Base-by-base conservation (phyloP, 1,284 basidiomycete genomes). In the Schizopora paradoxa region DNA sequence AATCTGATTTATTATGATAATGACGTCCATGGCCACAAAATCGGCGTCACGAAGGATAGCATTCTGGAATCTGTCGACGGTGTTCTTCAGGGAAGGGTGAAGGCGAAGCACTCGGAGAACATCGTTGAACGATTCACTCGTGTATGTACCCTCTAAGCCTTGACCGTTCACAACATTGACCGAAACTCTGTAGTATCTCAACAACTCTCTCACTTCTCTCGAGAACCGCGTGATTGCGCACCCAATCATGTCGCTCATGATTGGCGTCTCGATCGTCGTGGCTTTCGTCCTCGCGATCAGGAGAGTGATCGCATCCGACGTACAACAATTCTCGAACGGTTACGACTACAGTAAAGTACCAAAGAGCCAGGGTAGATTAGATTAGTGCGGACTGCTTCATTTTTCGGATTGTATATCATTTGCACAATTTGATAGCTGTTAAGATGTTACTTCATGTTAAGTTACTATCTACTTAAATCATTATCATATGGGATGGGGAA, bases 61-160 rank as follows among this genome's bases (percentile, higher is more conserved):
- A 67, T 93, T 19, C 85, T 86, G 51, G 75, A 79, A 0, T 73
- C 88, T 0, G 68, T 95, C 6, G 82, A 89, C 37, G 81, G 77
- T 5, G 76, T 85, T 8, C 70, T 77, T 2, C 66, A 67, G 18
- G 80, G 82, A 0, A 71, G 72, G 5, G 62, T 85, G 0, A 49
- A 59, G 6, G 73, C 76, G 43, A 83, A 81, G 56, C 64, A 86
- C 49, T 88, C 86, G 1, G 84, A 85, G 58, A 87, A 79, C 55
- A 41, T 73, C 6, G 57, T 86, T 14, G 86, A 90, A 59, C 72
- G 86, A 27, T 56, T 73, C n/a, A 76, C 82, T 1, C 66, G 80
- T 48, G 86, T 88, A 57, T 18, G 81, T 71, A 35, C 25, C 16
- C 26, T 29, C n/a, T n/a, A 31, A n/a, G n/a, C n/a, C n/a, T 36